These are phyloP conservation scores for Fusarium devonianum DNA, from an alignment of 2,329 filamentous ascomycete species.

Conservation along the genomic window DNA sequence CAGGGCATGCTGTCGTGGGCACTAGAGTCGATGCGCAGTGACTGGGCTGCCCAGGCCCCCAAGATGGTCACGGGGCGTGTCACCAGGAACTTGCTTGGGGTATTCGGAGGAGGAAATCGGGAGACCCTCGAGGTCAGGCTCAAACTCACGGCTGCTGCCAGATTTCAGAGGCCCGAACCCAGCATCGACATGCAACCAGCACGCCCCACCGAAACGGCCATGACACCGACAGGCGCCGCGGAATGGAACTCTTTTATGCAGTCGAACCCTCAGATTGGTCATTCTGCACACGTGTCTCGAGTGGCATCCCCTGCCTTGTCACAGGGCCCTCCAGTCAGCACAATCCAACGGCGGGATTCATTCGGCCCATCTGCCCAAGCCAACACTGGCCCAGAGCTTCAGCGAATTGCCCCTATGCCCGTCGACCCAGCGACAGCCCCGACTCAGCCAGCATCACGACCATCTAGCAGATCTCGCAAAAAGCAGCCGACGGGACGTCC, in stretches of 20 bases:
- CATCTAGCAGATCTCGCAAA: constrained; percentile 64
- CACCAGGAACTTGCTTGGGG: constrained; percentile 81
- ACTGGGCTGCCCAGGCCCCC: constrained; percentile 61
- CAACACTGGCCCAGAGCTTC: constrained; percentile 42
- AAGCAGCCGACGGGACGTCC: constrained; percentile 61
- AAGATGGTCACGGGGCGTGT: constrained; percentile 89
- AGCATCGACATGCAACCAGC: constrained; percentile 36
- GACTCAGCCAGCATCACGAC: constrained; percentile 56
- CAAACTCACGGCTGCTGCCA: constrained; percentile 80
- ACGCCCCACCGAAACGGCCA: constrained; percentile 45
- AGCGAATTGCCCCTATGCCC: constrained; percentile 47
- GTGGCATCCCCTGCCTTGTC: constrained; percentile 50
- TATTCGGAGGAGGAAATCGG: constrained; percentile 82
- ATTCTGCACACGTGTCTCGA: constrained; percentile 45
- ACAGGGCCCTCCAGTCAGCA: constrained; percentile 38
- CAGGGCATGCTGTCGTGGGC: constrained; percentile 94
- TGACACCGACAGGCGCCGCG: constrained; percentile 66
- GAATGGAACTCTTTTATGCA: constrained; percentile 83
- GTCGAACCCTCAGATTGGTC: constrained; percentile 66
- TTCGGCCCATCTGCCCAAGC: constrained; percentile 35
- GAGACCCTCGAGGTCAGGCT: constrained; percentile 95
- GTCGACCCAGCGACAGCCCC: constrained; percentile 38
- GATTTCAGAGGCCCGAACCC: constrained; percentile 50
- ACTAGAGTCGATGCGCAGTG: constrained; percentile 57
- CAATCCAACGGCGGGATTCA: constrained; percentile 39